Evolutionary conservation across 1,139 yeast genomes (phyloP).

Genomic region (Pichia sp.): DNA sequence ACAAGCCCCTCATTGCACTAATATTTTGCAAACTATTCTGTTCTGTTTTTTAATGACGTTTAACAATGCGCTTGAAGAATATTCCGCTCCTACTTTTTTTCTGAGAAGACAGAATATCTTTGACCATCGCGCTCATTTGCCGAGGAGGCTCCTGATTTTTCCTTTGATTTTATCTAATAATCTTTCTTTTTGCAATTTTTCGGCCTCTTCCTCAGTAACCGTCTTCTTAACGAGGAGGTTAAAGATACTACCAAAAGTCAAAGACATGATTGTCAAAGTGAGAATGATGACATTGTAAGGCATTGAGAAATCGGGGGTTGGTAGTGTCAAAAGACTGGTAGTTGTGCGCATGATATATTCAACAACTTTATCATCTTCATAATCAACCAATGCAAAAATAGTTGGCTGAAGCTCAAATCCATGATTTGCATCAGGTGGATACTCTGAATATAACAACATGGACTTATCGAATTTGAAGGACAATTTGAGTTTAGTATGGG

Average conservation of each 20-base stretch:
- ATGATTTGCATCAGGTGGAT: constrained; percentile 98
- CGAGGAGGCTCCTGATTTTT: constrained; percentile 4
- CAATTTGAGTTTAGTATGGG: constrained; percentile 53
- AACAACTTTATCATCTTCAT: constrained; percentile 27
- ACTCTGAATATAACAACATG: constrained; percentile 76
- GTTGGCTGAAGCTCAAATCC: constrained; percentile 96
- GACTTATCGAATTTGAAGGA: constrained; percentile 85
- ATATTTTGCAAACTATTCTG: no score
- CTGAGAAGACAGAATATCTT: not conserved
- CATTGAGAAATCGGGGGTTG: constrained; percentile 99
- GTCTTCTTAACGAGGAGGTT: constrained; percentile 71
- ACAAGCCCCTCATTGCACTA: no score
- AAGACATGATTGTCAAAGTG: constrained; percentile 89
- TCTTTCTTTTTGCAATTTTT: constrained; percentile 21
- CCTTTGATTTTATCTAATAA: constrained; percentile 9
- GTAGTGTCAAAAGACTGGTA: constrained; percentile 73
- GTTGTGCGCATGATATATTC: constrained; percentile 72
- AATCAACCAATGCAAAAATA: constrained; percentile 46
- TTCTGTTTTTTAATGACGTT: no score
- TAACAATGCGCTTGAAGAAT: no score
- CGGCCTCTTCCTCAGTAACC: constrained; percentile 73
- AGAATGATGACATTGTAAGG: constrained; percentile 95
- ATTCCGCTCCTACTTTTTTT: not conserved
- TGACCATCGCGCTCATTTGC: not conserved
- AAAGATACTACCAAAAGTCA: constrained; percentile 82